Evolutionary conservation across 805 yeast genomes (phyloP).

Genomic region (Priceomyces castillae): DNA sequence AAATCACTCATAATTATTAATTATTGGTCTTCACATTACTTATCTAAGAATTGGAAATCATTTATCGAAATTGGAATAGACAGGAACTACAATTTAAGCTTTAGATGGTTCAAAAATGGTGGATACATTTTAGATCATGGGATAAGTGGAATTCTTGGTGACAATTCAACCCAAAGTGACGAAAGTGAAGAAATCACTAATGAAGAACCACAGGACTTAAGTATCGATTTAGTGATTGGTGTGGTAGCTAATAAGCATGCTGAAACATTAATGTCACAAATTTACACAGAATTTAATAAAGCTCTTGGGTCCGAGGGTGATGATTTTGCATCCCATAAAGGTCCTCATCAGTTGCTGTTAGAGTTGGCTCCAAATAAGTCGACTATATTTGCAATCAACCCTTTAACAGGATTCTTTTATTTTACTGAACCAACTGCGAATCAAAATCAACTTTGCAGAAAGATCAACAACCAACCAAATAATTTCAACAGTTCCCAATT

Average conservation of each 20-base stretch:
- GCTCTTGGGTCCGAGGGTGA: conserved; percentile 11
- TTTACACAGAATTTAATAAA: conserved; percentile 15
- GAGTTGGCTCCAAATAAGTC: conserved; percentile 31
- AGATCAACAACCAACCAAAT: conserved; percentile 27
- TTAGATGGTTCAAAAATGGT: conserved; percentile 66
- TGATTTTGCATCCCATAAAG: conserved; percentile 14
- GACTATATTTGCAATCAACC: conserved; percentile 37
- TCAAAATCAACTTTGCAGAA: conserved; percentile 30
- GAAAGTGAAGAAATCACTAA: conserved; percentile 12
- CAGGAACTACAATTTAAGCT: conserved; percentile 44
- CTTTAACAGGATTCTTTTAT: conserved; percentile 40
- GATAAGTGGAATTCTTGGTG: conserved; percentile 8
- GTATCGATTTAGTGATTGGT: conserved; percentile 34
- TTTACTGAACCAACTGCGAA: conserved; percentile 38
- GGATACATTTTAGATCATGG: conserved; percentile 24
- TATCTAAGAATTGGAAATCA: conserved; percentile 47
- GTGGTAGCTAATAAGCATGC: conserved; percentile 39
- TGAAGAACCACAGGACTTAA: conserved; percentile 28
- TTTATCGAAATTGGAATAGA: conserved; percentile 63
- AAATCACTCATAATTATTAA: conserved; percentile 52
- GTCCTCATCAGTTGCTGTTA: conserved; percentile 34
- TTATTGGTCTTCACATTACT: conserved; percentile 57
- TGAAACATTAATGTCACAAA: conserved; percentile 28
- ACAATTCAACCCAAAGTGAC: conserved; percentile 18
- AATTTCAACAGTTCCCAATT: conserved; percentile 17